Evolutionary conservation across 352 stramenopile species (phyloP).

Genomic region (Phytophthora megakarya): DNA sequence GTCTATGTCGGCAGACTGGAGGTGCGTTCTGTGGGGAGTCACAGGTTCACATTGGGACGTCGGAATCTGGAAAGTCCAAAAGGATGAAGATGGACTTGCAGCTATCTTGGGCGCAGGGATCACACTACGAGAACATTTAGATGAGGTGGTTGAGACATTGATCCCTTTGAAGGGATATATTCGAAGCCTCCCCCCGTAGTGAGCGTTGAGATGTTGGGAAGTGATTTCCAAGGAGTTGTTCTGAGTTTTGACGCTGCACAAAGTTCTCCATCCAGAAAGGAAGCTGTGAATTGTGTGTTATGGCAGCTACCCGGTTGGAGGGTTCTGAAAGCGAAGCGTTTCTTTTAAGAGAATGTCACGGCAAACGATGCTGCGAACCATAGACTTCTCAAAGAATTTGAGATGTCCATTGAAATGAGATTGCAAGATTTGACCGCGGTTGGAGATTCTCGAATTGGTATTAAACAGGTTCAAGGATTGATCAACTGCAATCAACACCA

Average conservation of each 20-base stretch:
- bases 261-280: not conserved
- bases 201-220: slow-evolving; percentile 2
- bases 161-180: too few relatives aligned
- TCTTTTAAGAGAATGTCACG: not conserved
- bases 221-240: not conserved
- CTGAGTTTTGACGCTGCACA: slow-evolving; percentile 2
- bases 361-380: slow-evolving; percentile 8
- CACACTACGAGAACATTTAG: too few relatives aligned
- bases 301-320: slow-evolving; percentile 3
- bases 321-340: not conserved
- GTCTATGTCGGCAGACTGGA: not conserved
- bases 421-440: not conserved
- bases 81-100: slow-evolving; percentile 4
- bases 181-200: not conserved
- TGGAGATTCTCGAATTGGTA: not conserved
- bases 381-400: not conserved
- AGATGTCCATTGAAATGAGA: too few relatives aligned
- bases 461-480: not conserved
- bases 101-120: too few relatives aligned
- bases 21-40: not conserved
- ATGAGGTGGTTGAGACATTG: too few relatives aligned
- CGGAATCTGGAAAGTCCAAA: not conserved
- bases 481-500: slow-evolving; percentile 7
- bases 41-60: not conserved
- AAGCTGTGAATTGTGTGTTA: too few relatives aligned